These are phyloP conservation scores for Ogataea ganodermae DNA, from an alignment of 805 yeast species.

Conservation along the genomic window DNA sequence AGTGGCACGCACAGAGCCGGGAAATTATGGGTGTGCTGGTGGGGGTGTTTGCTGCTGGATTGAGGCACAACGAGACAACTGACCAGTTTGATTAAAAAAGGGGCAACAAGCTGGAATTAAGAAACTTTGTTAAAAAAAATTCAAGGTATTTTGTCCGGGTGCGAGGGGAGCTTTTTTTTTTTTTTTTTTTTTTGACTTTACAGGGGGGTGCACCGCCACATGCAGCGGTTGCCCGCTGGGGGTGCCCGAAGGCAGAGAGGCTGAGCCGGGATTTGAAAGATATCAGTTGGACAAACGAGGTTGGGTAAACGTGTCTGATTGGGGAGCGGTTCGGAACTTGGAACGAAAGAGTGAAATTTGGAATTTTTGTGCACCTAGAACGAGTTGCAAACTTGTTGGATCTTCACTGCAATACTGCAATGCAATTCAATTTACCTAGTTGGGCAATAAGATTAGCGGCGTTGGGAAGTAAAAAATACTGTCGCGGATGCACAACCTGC, in stretches of 20 bases:
- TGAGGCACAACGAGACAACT: too few species aligned
- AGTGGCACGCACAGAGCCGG: neutral
- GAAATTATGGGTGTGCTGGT: too few species aligned
- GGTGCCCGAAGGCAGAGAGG: too few species aligned
- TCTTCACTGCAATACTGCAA: neutral
- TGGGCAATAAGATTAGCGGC: slow-evolving; percentile 4
- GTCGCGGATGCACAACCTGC: neutral
- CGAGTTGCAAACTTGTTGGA: neutral
- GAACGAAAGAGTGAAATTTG: too few species aligned
- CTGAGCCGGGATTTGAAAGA: too few species aligned
- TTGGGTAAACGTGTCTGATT: too few species aligned
- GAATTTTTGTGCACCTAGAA: neutral
- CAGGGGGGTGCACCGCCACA: too few species aligned
- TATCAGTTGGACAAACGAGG: too few species aligned
- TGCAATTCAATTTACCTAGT: slow-evolving; percentile 2
- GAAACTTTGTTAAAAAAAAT: neutral
- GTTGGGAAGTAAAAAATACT: slow-evolving; percentile 1
- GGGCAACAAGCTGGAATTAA: neutral
- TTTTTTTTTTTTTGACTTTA: too few species aligned
- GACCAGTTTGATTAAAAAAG: neutral
- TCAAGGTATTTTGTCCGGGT: neutral
- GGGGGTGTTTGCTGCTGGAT: too few species aligned
- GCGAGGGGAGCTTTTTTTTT: neutral
- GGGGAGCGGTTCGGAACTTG: too few species aligned
- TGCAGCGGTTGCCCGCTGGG: too few species aligned